phyloP scores from a whole-genome alignment of 2,329 filamentous ascomycete species.

The Fusarium succisae region DNA sequence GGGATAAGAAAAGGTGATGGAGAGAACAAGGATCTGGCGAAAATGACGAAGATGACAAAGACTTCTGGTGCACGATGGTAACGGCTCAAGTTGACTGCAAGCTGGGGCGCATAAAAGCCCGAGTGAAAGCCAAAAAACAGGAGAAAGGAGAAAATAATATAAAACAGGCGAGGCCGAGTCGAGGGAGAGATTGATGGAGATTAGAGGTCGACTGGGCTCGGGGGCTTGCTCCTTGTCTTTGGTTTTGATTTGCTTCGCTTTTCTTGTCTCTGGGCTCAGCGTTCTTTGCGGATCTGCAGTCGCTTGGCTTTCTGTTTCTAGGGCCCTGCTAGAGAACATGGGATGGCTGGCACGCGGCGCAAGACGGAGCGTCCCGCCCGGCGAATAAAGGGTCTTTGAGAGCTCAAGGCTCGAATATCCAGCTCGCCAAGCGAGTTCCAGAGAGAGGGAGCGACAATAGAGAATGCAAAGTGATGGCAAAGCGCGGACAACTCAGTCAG shows the following conservation, averaged over 20 bases:
- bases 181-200: conserved; percentile 28
- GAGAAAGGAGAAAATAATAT: conserved; percentile 5
- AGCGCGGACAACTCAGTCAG: conserved; percentile 26
- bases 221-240: conserved; percentile 35
- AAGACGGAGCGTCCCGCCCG: conserved; percentile 37
- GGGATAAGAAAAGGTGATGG: conserved; percentile 23
- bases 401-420: conserved; percentile 12
- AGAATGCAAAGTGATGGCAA: conserved; percentile 27
- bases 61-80: conserved; percentile 21
- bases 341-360: conserved; percentile 39
- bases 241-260: conserved; percentile 34
- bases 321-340: conserved; percentile 23
- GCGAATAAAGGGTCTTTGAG: conserved; percentile 32
- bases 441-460: neutral
- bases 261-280: conserved; percentile 26
- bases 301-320: conserved; percentile 30
- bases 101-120: neutral
- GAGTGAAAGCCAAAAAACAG: neutral
- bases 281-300: conserved; percentile 36
- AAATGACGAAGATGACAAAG: conserved; percentile 40
- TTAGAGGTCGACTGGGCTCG: conserved; percentile 6
- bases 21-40: conserved; percentile 34
- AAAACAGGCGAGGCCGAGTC: conserved; percentile 11
- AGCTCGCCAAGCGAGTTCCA: conserved; percentile 17
- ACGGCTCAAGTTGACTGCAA: conserved; percentile 8